A percentile compares a stretch with the other conserved stretches of the same genome.
Evolutionary conservation across 2,329 filamentous ascomycete genomes (phyloP).

Genomic region (Phaeophleospora eucalypticola): DNA sequence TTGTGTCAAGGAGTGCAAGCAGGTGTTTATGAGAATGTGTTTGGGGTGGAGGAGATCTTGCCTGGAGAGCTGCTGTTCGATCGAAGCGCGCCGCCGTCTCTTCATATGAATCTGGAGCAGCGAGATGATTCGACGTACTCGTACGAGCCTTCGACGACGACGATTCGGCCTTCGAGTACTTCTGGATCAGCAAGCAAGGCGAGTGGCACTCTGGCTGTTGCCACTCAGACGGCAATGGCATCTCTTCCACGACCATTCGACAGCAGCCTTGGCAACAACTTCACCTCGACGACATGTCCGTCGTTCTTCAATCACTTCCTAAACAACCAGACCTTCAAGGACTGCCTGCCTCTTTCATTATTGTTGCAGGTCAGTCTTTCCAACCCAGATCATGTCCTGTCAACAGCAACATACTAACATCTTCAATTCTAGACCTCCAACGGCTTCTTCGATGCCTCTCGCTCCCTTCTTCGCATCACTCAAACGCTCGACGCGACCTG

Average conservation of each 20-base stretch:
- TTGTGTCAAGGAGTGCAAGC: conserved; percentile 17
- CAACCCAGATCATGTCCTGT: neutral
- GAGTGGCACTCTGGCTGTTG: conserved; percentile 17
- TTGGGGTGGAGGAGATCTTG: conserved; percentile 14
- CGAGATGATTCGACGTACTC: conserved; percentile 19
- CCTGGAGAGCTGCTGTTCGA: conserved; percentile 27
- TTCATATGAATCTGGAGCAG: conserved; percentile 21
- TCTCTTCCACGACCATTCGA: conserved; percentile 44
- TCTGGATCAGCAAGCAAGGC: conserved; percentile 15
- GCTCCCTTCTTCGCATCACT: conserved; percentile 67
- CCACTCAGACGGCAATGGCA: conserved; percentile 17
- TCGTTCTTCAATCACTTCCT: conserved; percentile 67
- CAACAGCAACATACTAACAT: neutral
- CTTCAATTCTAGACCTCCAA: conserved; percentile 63
- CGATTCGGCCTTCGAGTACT: conserved; percentile 7
- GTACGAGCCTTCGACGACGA: conserved; percentile 13
- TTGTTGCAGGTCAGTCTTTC: conserved; percentile 64
- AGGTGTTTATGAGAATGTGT: neutral
- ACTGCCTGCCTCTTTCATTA: conserved; percentile 79
- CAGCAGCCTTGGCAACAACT: conserved; percentile 49
- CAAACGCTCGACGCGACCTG: conserved; percentile 77
- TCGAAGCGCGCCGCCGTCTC: conserved; percentile 23
- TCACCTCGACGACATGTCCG: conserved; percentile 54
- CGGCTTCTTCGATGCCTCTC: conserved; percentile 76
- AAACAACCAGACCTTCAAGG: conserved; percentile 60